These are phyloP conservation scores for Paraleonurus japonicus DNA, from an alignment of 257 asterid species.

Conservation along the genomic window DNA sequence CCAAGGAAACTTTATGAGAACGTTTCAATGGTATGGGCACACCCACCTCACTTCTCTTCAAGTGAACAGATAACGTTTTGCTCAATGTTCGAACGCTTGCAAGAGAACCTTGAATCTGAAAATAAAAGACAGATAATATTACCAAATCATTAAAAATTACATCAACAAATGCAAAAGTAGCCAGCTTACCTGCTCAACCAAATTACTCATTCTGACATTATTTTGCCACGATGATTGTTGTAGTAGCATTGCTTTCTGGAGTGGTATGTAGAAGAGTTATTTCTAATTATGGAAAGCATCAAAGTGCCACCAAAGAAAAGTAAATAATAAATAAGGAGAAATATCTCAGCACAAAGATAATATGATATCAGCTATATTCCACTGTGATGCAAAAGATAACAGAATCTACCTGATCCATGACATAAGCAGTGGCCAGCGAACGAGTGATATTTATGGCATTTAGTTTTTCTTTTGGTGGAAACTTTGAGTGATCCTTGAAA, in stretches of 20 bases:
- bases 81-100: slow-evolving; percentile 80
- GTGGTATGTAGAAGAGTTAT: slow-evolving; percentile 19
- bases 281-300: slow-evolving; percentile 6
- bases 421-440: slow-evolving; percentile 85
- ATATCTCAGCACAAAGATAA: slow-evolving; percentile 11
- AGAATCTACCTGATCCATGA: slow-evolving; percentile 89
- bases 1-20: slow-evolving; percentile 24
- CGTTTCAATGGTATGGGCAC: slow-evolving; percentile 14
- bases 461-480: slow-evolving; percentile 63
- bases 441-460: slow-evolving; percentile 78
- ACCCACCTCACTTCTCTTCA: slow-evolving; percentile 86
- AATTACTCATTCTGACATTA: slow-evolving; percentile 82
- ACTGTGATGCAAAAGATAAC: slow-evolving; percentile 2
- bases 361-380: background rate
- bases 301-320: background rate
- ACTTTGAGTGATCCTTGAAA: slow-evolving; percentile 40
- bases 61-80: slow-evolving; percentile 70
- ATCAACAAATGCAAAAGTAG: slow-evolving; percentile 23
- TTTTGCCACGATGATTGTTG: slow-evolving; percentile 97
- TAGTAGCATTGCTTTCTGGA: slow-evolving; percentile 85
- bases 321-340: background rate
- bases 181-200: slow-evolving; percentile 90
- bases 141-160: background rate
- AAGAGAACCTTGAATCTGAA: slow-evolving; percentile 80
- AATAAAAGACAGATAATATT: slow-evolving; percentile 15